Evolutionary conservation across 2,329 filamentous ascomycete species (phyloP).

Genomic region (Zymoseptoria brevis): DNA sequence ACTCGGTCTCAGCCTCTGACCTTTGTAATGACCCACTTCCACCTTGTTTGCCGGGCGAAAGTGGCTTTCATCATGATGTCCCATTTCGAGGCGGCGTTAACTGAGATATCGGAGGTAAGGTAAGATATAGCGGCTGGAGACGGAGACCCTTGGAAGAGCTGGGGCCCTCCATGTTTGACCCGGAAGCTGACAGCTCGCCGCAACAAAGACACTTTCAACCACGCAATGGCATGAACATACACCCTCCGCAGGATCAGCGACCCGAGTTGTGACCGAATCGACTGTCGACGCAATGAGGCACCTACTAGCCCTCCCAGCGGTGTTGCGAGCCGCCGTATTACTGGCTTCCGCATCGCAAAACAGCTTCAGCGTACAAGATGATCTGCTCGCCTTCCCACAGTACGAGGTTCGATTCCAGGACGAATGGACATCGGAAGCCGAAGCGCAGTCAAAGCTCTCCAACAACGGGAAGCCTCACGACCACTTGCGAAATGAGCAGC

Average conservation of each 20-base stretch:
- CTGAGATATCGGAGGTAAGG: no score
- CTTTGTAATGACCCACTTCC: background rate
- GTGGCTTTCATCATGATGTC: background rate
- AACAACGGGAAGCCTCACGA: slow-evolving; percentile 9
- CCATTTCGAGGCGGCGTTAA: background rate
- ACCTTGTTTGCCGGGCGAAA: background rate
- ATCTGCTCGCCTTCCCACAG: slow-evolving; percentile 78
- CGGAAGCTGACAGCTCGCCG: background rate
- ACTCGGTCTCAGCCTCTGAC: background rate
- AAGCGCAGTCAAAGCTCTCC: slow-evolving; percentile 55
- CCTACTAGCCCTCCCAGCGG: slow-evolving; percentile 41
- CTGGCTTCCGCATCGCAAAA: slow-evolving; percentile 41
- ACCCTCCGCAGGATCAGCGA: background rate
- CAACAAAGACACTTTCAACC: background rate
- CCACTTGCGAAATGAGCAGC: background rate
- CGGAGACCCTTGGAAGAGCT: no score
- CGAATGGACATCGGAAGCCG: slow-evolving; percentile 60
- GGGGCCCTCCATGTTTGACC: no score
- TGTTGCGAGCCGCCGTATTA: slow-evolving; percentile 42
- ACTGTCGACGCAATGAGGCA: slow-evolving; percentile 33
- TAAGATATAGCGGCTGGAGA: no score
- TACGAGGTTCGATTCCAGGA: slow-evolving; percentile 70
- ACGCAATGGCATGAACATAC: background rate
- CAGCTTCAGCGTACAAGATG: slow-evolving; percentile 78
- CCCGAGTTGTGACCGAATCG: background rate